A percentile compares a stretch with the other conserved stretches of the same genome.
phyloP scores from a whole-genome alignment of 371 early-diverging fungal genomes.

The Rhizopus microsporus region DNA sequence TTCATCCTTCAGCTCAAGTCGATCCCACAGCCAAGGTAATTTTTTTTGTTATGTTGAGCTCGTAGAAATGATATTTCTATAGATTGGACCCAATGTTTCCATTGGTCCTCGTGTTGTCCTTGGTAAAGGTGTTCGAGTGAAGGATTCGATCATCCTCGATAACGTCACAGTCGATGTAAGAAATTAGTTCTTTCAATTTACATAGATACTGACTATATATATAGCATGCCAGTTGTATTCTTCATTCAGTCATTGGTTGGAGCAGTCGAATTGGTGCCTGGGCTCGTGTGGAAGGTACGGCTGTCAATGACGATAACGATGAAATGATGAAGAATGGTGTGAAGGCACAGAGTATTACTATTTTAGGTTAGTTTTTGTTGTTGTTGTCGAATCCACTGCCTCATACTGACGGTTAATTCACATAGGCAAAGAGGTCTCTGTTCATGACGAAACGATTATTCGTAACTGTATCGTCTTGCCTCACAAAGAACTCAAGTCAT shows the following conservation, averaged over 20 bases:
- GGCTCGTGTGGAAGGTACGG: constrained; percentile 92
- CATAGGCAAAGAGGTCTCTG: constrained; percentile 80
- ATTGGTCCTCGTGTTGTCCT: constrained; percentile 93
- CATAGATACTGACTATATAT: not conserved
- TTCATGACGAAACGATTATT: constrained; percentile 89
- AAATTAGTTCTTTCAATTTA: not conserved
- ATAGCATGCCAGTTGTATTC: constrained; percentile 70
- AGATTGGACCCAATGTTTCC: constrained; percentile 95
- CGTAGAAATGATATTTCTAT: constrained; percentile 3
- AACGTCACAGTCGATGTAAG: constrained; percentile 87
- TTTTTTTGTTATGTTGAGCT: not conserved
- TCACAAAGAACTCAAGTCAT: constrained; percentile 91
- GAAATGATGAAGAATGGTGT: constrained; percentile 81
- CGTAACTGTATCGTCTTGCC: constrained; percentile 97
- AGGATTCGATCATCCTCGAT: constrained; percentile 95
- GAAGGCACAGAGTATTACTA: constrained; percentile 90
- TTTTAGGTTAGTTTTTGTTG: constrained; percentile 75
- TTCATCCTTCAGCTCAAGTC: constrained; percentile 92
- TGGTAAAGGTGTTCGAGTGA: constrained; percentile 93
- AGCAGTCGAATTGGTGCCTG: constrained; percentile 91
- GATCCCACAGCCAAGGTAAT: constrained; percentile 89
- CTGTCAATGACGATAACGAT: constrained; percentile 55
- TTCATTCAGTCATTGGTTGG: constrained; percentile 96
- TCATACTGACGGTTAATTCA: constrained; percentile 29
- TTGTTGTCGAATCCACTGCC: constrained; percentile 45